A percentile compares a stretch with the other conserved stretches of the same genome.
Evolutionary conservation across 768 basidiomycete species (phyloP).

Genomic region (Trametes coccinea): DNA sequence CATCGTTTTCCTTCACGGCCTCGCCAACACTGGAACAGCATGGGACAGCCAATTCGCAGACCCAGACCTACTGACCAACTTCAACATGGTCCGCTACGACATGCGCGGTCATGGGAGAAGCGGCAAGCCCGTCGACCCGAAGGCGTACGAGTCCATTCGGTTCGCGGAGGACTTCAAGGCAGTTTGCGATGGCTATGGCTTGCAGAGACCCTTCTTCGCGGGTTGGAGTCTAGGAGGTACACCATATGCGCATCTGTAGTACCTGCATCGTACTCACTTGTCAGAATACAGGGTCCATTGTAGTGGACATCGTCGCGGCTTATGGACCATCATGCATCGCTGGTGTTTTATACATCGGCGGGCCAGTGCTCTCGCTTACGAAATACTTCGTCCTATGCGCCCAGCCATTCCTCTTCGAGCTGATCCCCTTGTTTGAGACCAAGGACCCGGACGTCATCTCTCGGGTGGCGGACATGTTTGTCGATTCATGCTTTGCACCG

Average conservation of each 20-base stretch:
- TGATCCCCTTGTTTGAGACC: not conserved
- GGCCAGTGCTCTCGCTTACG: conserved; percentile 18
- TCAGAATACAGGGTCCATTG: not conserved
- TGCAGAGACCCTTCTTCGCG: conserved; percentile 23
- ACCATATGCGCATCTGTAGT: not conserved
- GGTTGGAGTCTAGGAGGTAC: conserved; percentile 29
- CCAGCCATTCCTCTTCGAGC: not conserved
- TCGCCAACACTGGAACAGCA: conserved; percentile 34
- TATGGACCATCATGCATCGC: conserved; percentile 20
- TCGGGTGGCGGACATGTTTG: conserved; percentile 12
- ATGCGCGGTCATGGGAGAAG: conserved; percentile 33
- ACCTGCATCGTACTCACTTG: not conserved
- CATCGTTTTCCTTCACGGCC: conserved; percentile 45
- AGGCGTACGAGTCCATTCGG: conserved; percentile 22
- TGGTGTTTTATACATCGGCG: conserved; percentile 26
- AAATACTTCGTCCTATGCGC: conserved; percentile 1
- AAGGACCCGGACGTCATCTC: conserved; percentile 14
- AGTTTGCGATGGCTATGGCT: conserved; percentile 23
- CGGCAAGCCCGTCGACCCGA: conserved; percentile 22
- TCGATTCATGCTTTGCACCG: conserved; percentile 24
- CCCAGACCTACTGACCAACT: conserved; percentile 26
- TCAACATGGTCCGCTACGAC: conserved; percentile 35
- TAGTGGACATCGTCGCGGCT: conserved; percentile 18
- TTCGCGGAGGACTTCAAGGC: conserved; percentile 33
- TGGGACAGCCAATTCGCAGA: conserved; percentile 42